A percentile compares a stretch with the other conserved stretches of the same genome.
These are phyloP conservation scores for Graphilbum sp. DNA, from an alignment of 2,329 filamentous ascomycete genomes.

Conservation along the genomic window DNA sequence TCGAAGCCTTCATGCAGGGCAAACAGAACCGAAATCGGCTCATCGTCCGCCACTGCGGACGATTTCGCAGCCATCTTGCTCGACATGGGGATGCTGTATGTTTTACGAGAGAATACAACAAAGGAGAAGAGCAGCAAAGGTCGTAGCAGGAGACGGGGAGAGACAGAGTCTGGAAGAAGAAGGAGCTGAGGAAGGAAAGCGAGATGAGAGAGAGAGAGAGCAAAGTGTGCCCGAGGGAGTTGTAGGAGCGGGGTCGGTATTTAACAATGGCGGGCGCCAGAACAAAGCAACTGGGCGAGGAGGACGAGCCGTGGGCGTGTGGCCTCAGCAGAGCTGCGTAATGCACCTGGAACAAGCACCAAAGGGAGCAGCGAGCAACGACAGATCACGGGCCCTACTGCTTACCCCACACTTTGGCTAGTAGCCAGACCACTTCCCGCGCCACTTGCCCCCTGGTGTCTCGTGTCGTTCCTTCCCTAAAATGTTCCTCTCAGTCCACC, in stretches of 20 bases:
- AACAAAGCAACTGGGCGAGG: not conserved
- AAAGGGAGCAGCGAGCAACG: too few species aligned
- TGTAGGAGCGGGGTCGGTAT: not conserved
- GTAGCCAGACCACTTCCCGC: not conserved
- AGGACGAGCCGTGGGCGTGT: too few species aligned
- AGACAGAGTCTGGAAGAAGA: not conserved
- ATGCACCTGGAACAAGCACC: too few species aligned
- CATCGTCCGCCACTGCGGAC: conserved; percentile 37
- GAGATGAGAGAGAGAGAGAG: not conserved
- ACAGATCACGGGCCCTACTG: not conserved
- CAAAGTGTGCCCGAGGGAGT: too few species aligned
- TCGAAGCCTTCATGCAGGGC: conserved; percentile 44
- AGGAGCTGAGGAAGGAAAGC: not conserved
- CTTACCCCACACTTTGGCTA: not conserved
- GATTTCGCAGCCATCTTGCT: conserved; percentile 41
- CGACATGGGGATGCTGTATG: too few species aligned
- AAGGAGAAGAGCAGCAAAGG: conserved; percentile 2
- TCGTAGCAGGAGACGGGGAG: conserved; percentile 8
- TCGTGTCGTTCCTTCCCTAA: not conserved
- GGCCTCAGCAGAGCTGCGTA: too few species aligned
- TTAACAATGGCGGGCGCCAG: not conserved
- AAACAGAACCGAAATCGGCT: conserved; percentile 44
- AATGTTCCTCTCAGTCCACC: not conserved
- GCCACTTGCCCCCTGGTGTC: not conserved
- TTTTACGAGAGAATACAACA: not conserved